Percentiles rank a stretch among this genome's conserved stretches.
phyloP scores from a whole-genome alignment of 495 filamentous ascomycete species.

The Tetracladium setigerum region DNA sequence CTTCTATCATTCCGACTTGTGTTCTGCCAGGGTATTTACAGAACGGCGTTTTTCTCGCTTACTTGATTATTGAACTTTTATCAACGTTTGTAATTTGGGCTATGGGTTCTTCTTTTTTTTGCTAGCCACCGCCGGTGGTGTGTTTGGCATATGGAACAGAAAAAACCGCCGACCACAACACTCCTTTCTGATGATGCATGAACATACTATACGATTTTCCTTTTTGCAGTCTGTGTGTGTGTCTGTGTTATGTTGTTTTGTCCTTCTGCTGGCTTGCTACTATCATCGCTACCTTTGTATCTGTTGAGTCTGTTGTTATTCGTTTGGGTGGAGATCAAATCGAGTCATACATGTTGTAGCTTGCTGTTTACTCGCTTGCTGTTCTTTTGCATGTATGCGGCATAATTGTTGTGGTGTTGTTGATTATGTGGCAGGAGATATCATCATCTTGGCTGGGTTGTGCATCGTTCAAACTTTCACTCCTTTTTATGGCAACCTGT shows the following conservation, averaged over 20 bases:
- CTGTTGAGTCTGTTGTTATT: background rate
- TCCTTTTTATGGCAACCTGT: too few relatives aligned
- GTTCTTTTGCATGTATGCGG: too few relatives aligned
- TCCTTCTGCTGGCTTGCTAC: background rate
- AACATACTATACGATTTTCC: constrained; percentile 22
- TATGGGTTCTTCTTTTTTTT: background rate
- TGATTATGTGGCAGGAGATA: too few relatives aligned
- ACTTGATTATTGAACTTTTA: background rate
- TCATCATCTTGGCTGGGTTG: too few relatives aligned
- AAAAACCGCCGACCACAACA: constrained; percentile 6
- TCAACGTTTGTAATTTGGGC: background rate
- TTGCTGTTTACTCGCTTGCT: too few relatives aligned
- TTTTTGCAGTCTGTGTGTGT: constrained; percentile 3
- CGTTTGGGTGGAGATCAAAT: background rate
- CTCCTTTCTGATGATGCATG: constrained; percentile 20
- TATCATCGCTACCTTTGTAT: background rate
- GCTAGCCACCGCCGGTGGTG: background rate
- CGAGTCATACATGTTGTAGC: too few relatives aligned
- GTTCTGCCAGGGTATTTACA: background rate
- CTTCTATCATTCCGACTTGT: background rate
- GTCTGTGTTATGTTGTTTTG: background rate
- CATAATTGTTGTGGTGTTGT: too few relatives aligned
- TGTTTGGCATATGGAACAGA: constrained; percentile 7
- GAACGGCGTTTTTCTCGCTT: constrained; percentile 6
- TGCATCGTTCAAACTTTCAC: too few relatives aligned